These are phyloP conservation scores for Populus ilicifolia DNA, from an alignment of 345 rosid genomes.

Conservation along the genomic window DNA sequence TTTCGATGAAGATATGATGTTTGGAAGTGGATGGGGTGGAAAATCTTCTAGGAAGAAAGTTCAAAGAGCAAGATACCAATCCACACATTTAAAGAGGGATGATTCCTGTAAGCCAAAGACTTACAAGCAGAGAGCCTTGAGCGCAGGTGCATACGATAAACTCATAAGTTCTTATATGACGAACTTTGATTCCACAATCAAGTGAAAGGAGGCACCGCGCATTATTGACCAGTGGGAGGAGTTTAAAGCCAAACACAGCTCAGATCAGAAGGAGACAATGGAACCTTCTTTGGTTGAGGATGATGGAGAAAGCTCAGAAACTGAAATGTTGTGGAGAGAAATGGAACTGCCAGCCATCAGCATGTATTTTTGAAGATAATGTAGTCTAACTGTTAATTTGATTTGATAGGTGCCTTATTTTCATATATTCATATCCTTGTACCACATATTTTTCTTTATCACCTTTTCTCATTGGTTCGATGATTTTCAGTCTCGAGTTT, in stretches of 20 bases:
- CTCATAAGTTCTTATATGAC: conserved; percentile 71
- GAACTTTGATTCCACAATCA: conserved; percentile 54
- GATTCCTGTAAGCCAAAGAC: conserved; percentile 28
- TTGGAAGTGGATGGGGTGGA: conserved; percentile 39
- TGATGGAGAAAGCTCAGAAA: conserved; percentile 65
- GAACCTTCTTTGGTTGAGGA: conserved; percentile 38
- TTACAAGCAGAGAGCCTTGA: conserved; percentile 45
- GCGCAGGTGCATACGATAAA: conserved; percentile 70
- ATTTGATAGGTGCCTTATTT: neutral
- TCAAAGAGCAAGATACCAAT: conserved; percentile 18
- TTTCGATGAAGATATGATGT: conserved; percentile 45
- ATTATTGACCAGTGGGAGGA: conserved; percentile 69
- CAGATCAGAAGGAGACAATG: conserved; percentile 23
- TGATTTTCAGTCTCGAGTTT: conserved; percentile 30
- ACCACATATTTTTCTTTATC: neutral
- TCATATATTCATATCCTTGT: neutral
- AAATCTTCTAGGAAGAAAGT: conserved; percentile 26
- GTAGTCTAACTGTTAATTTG: conserved; percentile 45
- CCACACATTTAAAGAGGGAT: conserved; percentile 18
- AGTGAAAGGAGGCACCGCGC: conserved; percentile 44
- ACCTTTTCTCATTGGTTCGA: conserved; percentile 14
- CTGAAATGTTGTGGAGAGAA: conserved; percentile 82
- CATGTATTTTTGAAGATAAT: conserved; percentile 63
- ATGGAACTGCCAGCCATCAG: conserved; percentile 80
- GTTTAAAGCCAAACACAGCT: conserved; percentile 37